These are phyloP conservation scores for Globisporangium spinosum DNA, from an alignment of 352 stramenopile species.

Conservation along the genomic window DNA sequence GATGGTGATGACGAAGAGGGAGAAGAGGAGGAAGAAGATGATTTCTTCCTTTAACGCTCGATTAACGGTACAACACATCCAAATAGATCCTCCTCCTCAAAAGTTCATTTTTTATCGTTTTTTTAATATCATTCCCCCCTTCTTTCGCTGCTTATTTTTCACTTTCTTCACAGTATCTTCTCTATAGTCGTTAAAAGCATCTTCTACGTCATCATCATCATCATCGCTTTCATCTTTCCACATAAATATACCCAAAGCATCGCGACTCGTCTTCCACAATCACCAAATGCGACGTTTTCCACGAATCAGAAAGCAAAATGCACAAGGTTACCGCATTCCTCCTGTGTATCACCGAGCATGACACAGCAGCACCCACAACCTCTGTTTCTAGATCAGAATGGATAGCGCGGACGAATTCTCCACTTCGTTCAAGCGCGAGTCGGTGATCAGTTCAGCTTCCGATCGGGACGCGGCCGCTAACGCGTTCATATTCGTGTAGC, in stretches of 20 bases:
- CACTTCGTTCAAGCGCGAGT: conserved; percentile 38
- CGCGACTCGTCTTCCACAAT: background rate
- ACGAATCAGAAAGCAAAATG: background rate
- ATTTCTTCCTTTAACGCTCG: conserved; percentile 58
- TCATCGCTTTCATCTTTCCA: background rate
- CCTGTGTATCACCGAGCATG: background rate
- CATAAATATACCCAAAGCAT: background rate
- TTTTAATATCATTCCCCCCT: background rate
- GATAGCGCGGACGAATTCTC: conserved; percentile 44
- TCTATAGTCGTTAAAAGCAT: background rate
- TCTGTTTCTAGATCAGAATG: conserved; percentile 59
- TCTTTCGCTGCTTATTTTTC: background rate
- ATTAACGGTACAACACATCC: background rate
- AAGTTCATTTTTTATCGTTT: background rate
- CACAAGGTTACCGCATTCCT: background rate
- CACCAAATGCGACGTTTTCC: background rate
- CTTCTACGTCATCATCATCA: background rate
- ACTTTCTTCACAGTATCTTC: background rate
- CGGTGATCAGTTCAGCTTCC: conserved; percentile 62
- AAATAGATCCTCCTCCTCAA: background rate
- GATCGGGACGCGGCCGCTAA: conserved; percentile 67
- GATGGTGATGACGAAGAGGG: conserved; percentile 11
- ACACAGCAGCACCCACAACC: background rate
- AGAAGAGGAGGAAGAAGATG: conserved; percentile 47
- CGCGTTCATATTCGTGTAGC: conserved; percentile 86